Evolutionary conservation across 805 yeast species (phyloP).

Genomic region (Komagataella kurtzmanii): DNA sequence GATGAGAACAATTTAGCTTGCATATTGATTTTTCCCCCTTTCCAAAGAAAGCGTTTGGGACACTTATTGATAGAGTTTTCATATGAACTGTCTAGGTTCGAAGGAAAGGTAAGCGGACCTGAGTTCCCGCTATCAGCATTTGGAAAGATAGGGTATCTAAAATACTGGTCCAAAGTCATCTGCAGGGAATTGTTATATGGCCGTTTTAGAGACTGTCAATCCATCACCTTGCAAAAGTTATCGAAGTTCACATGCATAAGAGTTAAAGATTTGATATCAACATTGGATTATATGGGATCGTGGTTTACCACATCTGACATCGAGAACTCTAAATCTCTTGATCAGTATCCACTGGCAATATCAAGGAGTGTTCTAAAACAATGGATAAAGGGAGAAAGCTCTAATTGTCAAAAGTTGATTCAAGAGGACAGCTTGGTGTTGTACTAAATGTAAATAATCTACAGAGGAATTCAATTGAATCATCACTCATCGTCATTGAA

Average conservation of each 20-base stretch:
- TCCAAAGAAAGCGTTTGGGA: slow-evolving; percentile 68
- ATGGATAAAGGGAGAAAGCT: slow-evolving; percentile 15
- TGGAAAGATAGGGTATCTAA: slow-evolving; percentile 60
- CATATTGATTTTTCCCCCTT: slow-evolving; percentile 85
- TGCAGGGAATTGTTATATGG: slow-evolving; percentile 31
- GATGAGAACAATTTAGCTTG: slow-evolving; percentile 85
- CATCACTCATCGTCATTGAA: slow-evolving; percentile 26
- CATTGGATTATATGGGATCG: slow-evolving; percentile 44
- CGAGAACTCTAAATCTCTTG: slow-evolving; percentile 11
- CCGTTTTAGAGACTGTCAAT: slow-evolving; percentile 12
- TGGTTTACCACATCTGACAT: slow-evolving; percentile 15
- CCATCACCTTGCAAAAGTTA: slow-evolving; percentile 32
- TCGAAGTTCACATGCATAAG: slow-evolving; percentile 52
- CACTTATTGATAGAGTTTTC: slow-evolving; percentile 73
- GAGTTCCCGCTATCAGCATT: slow-evolving; percentile 81
- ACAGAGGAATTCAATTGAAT: slow-evolving; percentile 4
- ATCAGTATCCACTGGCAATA: slow-evolving; percentile 11
- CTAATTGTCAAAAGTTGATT: slow-evolving; percentile 8
- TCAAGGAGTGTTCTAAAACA: slow-evolving; percentile 5
- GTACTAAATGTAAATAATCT: slow-evolving; percentile 9
- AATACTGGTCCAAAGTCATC: slow-evolving; percentile 58
- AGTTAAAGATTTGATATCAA: slow-evolving; percentile 41
- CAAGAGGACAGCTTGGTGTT: slow-evolving; percentile 12
- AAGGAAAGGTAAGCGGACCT: slow-evolving; percentile 68
- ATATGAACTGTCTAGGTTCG: slow-evolving; percentile 57